These are phyloP conservation scores for Candida khao-thaluensis DNA, from an alignment of 805 yeast species.

Conservation along the genomic window DNA sequence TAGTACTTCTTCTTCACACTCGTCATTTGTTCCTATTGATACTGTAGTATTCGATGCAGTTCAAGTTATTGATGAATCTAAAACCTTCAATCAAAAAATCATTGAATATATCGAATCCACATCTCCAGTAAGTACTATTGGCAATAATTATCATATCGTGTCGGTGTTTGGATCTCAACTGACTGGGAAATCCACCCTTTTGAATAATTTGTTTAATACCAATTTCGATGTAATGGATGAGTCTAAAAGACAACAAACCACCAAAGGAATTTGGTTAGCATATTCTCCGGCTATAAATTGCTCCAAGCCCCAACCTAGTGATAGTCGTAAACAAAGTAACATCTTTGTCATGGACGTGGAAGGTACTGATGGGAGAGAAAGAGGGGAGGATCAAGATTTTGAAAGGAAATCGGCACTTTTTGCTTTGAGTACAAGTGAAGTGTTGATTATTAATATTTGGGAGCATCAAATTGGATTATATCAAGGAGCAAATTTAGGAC, in stretches of 20 bases:
- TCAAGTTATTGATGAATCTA: constrained; percentile 64
- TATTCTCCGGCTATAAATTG: constrained; percentile 32
- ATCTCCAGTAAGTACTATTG: constrained; percentile 41
- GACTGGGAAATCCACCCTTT: constrained; percentile 91
- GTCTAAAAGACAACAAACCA: constrained; percentile 77
- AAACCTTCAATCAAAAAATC: constrained; percentile 45
- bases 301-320: constrained; percentile 11
- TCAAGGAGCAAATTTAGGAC: constrained; percentile 97
- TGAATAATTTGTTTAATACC: constrained; percentile 84
- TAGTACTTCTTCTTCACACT: constrained; percentile 26
- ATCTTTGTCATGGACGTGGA: constrained; percentile 94
- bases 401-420: constrained; percentile 95
- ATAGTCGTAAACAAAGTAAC: constrained; percentile 26
- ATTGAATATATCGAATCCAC: constrained; percentile 35
- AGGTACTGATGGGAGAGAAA: constrained; percentile 96
- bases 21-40: constrained; percentile 43
- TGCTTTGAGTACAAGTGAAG: constrained; percentile 89
- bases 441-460: constrained; percentile 91
- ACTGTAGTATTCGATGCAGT: constrained; percentile 40
- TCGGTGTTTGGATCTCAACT: constrained; percentile 97
- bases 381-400: constrained; percentile 98
- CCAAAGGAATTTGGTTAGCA: constrained; percentile 49
- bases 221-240: constrained; percentile 93
- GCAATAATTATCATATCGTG: constrained; percentile 80
- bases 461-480: constrained; percentile 95